Conservation (phyloP, 257 asterid species). For the Solanum bulbocastanum region DNA sequence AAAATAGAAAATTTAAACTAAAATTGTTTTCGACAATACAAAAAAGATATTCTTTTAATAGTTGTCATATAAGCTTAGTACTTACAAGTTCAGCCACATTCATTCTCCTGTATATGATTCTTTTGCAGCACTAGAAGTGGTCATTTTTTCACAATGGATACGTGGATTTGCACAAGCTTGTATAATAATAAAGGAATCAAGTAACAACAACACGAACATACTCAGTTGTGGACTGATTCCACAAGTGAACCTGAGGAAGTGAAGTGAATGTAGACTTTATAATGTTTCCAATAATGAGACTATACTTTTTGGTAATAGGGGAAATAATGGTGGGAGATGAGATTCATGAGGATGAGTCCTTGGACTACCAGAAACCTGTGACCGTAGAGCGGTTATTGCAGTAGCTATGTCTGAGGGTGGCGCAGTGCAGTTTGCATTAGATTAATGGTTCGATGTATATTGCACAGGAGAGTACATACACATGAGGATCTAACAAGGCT, state of each 20-base stretch:
- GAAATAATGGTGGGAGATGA: neutral
- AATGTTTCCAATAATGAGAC: neutral
- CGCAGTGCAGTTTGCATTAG: neutral
- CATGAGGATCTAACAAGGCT: neutral
- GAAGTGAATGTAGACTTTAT: too few relatives aligned
- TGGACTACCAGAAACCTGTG: neutral
- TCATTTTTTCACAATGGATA: neutral
- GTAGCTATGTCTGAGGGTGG: constrained; percentile 20
- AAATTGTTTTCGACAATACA: too few relatives aligned
- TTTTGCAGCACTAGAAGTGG: too few relatives aligned
- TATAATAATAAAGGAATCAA: neutral
- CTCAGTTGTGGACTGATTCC: fast-evolving
- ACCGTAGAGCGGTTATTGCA: constrained; percentile 1
- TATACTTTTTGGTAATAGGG: neutral
- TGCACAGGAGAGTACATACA: neutral
- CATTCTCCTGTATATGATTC: too few relatives aligned
- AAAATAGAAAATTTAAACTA: neutral
- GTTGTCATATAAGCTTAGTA: too few relatives aligned
- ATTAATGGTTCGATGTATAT: neutral
- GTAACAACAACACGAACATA: neutral
- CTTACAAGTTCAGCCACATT: too few relatives aligned
- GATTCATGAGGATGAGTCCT: neutral
- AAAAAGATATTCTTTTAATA: neutral
- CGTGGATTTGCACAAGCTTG: neutral
- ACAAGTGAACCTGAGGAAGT: too few relatives aligned